These are phyloP conservation scores for Mycena epipterygia DNA, from an alignment of 768 basidiomycete species.

Conservation along the genomic window DNA sequence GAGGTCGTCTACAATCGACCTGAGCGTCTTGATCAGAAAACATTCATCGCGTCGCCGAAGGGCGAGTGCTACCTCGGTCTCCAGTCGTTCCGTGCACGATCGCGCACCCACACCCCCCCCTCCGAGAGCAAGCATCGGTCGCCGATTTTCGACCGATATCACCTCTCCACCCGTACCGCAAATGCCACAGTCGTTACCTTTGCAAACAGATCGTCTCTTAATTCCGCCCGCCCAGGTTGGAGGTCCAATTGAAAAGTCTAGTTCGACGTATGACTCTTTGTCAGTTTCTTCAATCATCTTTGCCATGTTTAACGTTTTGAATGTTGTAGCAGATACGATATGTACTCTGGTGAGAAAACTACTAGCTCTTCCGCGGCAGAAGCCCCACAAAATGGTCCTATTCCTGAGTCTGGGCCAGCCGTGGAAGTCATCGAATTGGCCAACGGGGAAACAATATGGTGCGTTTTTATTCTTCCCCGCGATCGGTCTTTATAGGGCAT, in stretches of 20 bases:
- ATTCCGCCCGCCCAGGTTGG: constrained; percentile 54
- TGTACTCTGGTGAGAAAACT: constrained; percentile 75
- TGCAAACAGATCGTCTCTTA: constrained; percentile 57
- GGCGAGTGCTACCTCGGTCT: constrained; percentile 70
- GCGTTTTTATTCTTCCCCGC: constrained; percentile 41
- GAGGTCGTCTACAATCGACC: constrained; percentile 67
- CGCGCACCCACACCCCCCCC: constrained; percentile 91
- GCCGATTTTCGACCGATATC: constrained; percentile 76
- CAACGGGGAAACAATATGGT: constrained; percentile 93
- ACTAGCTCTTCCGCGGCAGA: constrained; percentile 52
- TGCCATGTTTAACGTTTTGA: constrained; percentile 36
- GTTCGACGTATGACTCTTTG: constrained; percentile 84
- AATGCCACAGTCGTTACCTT: constrained; percentile 64
- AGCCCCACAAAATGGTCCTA: constrained; percentile 45
- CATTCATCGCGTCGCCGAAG: constrained; percentile 72
- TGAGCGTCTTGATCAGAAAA: constrained; percentile 68
- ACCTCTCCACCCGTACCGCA: constrained; percentile 79
- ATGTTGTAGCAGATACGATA: constrained; percentile 73
- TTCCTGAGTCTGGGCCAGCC: constrained; percentile 68
- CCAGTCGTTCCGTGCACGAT: constrained; percentile 83
- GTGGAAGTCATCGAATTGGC: constrained; percentile 86
- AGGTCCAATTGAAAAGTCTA: constrained; percentile 71
- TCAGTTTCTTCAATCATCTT: constrained; percentile 55
- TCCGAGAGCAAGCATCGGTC: constrained; percentile 64
- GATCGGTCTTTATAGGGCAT: constrained; percentile 31